phyloP scores from a whole-genome alignment of 2,329 filamentous ascomycete genomes.

The Rhynchosporium agropyri region DNA sequence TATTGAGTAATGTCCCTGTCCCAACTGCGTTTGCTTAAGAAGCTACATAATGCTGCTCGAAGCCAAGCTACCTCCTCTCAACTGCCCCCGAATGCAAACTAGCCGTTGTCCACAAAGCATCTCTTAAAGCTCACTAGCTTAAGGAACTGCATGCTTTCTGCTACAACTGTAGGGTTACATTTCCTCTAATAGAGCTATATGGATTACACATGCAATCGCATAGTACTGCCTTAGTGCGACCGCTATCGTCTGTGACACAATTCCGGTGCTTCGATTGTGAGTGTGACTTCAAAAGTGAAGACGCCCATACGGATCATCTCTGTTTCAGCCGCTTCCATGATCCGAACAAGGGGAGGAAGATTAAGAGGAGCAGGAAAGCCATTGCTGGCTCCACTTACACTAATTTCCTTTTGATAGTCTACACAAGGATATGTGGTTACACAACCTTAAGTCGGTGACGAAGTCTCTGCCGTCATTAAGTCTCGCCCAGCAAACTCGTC shows the following conservation, averaged over 20 bases:
- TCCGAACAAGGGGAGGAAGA: not conserved
- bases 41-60: slow-evolving; percentile 25
- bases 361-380: not conserved
- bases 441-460: too few relatives aligned
- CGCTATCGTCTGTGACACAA: slow-evolving; percentile 16
- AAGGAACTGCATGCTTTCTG: slow-evolving; percentile 24
- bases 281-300: slow-evolving; percentile 29
- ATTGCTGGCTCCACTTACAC: too few relatives aligned
- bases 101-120: slow-evolving; percentile 23
- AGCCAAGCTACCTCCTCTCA: slow-evolving; percentile 23
- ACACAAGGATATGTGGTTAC: too few relatives aligned
- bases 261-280: slow-evolving; percentile 31
- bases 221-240: slow-evolving; percentile 9
- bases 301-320: slow-evolving; percentile 25
- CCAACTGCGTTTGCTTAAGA: slow-evolving; percentile 19
- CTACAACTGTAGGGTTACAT: slow-evolving; percentile 24
- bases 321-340: slow-evolving; percentile 4
- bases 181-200: slow-evolving; percentile 23
- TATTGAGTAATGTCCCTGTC: slow-evolving; percentile 25
- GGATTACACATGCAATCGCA: slow-evolving; percentile 27
- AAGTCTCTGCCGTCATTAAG: too few relatives aligned
- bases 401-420: too few relatives aligned
- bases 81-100: slow-evolving; percentile 26
- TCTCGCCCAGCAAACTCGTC: too few relatives aligned
- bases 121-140: slow-evolving; percentile 25